Evolutionary conservation across 495 filamentous ascomycete species (phyloP).

Genomic region (Xylaria intraflava): DNA sequence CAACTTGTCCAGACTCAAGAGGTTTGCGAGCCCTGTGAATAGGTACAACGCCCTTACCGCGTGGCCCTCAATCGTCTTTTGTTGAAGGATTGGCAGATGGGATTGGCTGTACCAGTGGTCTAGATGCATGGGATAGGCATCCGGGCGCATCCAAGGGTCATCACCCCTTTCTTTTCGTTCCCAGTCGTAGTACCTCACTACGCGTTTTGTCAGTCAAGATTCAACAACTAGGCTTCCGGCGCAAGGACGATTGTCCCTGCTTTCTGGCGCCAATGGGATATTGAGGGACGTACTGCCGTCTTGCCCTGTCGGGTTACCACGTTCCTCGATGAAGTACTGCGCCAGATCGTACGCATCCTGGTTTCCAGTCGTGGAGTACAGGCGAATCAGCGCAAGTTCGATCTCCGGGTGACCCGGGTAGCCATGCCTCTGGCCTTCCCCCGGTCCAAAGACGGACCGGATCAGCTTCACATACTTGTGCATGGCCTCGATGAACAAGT

Average conservation of each 20-base stretch:
- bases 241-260: background rate
- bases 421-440: slow-evolving; percentile 44
- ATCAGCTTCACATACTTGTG: slow-evolving; percentile 51
- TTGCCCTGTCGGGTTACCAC: slow-evolving; percentile 47
- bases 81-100: slow-evolving; percentile 47
- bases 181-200: slow-evolving; percentile 44
- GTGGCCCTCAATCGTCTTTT: slow-evolving; percentile 52
- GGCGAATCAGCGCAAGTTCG: slow-evolving; percentile 50
- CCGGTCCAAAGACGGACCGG: slow-evolving; percentile 42
- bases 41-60: slow-evolving; percentile 56
- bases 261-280: background rate
- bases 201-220: background rate
- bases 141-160: slow-evolving; percentile 36
- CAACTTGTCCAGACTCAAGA: slow-evolving; percentile 27
- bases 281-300: slow-evolving; percentile 23
- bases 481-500: slow-evolving; percentile 44
- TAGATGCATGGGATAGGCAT: slow-evolving; percentile 33
- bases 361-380: slow-evolving; percentile 43
- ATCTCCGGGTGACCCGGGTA: slow-evolving; percentile 58
- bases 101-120: slow-evolving; percentile 49
- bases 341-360: slow-evolving; percentile 44
- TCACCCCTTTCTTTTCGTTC: slow-evolving; percentile 47
- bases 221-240: background rate
- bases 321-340: slow-evolving; percentile 50
- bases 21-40: slow-evolving; percentile 33